Evolutionary conservation across 208 protist species (phyloP).

Genomic region (Acanthamoeba rhysodes): DNA sequence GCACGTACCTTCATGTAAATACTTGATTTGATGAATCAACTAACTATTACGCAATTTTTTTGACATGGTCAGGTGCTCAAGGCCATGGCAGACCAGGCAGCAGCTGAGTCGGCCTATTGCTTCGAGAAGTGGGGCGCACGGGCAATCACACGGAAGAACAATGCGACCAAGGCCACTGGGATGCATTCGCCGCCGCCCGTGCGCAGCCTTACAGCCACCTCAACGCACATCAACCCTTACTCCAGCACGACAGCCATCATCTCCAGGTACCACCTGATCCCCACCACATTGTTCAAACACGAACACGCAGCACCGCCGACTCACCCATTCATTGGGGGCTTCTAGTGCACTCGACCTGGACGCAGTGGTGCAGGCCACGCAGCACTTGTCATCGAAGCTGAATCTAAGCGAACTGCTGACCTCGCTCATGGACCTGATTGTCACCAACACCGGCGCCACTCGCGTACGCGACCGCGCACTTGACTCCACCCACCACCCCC

Average conservation of each 20-base stretch:
- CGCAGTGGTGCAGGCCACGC: conserved; percentile 50
- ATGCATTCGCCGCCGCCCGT: background rate
- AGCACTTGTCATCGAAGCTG: conserved; percentile 38
- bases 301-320: background rate
- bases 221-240: background rate
- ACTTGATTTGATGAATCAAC: too few species aligned
- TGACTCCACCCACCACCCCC: too few species aligned
- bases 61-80: background rate
- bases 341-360: conserved; percentile 44
- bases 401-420: conserved; percentile 49
- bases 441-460: conserved; percentile 36
- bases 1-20: too few species aligned
- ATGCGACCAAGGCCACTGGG: background rate
- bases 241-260: conserved; percentile 13
- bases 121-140: conserved; percentile 36
- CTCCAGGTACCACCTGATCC: background rate
- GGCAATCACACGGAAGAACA: background rate
- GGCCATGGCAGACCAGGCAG: conserved; percentile 25
- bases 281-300: background rate
- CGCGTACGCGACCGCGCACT: background rate
- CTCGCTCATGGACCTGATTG: conserved; percentile 55
- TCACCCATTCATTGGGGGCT: background rate
- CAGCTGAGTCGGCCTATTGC: conserved; percentile 18
- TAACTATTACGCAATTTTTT: too few species aligned
- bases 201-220: conserved; percentile 7